Evolutionary conservation across 768 basidiomycete genomes (phyloP).

Genomic region (Hygrophoropsis aurantiaca): DNA sequence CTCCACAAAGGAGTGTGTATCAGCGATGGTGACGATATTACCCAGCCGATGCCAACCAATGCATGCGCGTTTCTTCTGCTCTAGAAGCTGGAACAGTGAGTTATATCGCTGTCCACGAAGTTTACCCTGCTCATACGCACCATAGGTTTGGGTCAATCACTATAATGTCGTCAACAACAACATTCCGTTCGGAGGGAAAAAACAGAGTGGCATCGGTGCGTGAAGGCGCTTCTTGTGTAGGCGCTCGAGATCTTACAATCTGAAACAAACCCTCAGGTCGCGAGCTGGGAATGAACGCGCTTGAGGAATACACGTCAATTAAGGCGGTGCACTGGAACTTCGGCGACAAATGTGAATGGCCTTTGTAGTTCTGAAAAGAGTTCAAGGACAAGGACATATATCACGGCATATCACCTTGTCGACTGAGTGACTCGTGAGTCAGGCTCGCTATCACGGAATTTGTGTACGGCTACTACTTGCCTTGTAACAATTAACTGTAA

Average conservation of each 20-base stretch:
- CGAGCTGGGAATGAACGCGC: constrained; percentile 82
- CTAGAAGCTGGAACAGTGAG: constrained; percentile 88
- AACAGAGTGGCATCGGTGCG: constrained; percentile 84
- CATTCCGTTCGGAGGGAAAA: constrained; percentile 95
- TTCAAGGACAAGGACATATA: too few relatives aligned
- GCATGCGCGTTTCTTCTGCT: constrained; percentile 83
- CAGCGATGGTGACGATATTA: constrained; percentile 1
- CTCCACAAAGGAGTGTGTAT: background rate
- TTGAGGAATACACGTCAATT: constrained; percentile 81
- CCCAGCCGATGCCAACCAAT: constrained; percentile 78
- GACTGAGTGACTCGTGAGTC: too few relatives aligned
- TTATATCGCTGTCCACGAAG: background rate
- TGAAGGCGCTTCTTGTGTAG: constrained; percentile 8
- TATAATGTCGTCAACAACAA: constrained; percentile 84
- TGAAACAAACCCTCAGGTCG: constrained; percentile 53
- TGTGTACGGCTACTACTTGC: too few relatives aligned
- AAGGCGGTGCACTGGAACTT: constrained; percentile 89
- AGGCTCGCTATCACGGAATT: too few relatives aligned
- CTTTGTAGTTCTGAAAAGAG: constrained; percentile 41
- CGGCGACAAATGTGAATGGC: constrained; percentile 79
- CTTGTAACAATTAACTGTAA: too few relatives aligned
- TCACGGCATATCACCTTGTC: too few relatives aligned
- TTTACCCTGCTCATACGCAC: constrained; percentile 5
- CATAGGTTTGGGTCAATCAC: constrained; percentile 89
- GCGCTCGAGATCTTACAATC: constrained; percentile 1